These are phyloP conservation scores for Aspergillus novofumigatus DNA, from an alignment of 2,329 filamentous ascomycete genomes.

Conservation along the genomic window DNA sequence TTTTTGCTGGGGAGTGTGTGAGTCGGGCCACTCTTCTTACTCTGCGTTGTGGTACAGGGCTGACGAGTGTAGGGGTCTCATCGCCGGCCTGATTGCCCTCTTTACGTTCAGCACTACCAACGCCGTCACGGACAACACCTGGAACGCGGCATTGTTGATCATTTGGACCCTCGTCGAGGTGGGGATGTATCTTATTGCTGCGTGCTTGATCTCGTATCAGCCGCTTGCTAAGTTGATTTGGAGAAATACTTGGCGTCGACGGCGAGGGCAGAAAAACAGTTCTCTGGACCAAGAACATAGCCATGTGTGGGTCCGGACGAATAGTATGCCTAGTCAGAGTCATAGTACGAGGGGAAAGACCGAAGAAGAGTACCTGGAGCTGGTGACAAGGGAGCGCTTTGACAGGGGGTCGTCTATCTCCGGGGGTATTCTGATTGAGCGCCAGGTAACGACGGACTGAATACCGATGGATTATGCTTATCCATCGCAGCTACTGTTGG, in stretches of 20 bases:
- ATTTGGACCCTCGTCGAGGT: not conserved
- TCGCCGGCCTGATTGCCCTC: not conserved
- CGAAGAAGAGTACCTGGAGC: not conserved
- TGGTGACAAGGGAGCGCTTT: not conserved
- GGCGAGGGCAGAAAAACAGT: not conserved
- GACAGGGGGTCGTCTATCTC: not conserved
- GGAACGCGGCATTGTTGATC: not conserved
- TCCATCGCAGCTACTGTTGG: not conserved
- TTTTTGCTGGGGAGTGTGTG: not conserved
- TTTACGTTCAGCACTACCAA: not conserved
- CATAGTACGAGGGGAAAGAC: not conserved
- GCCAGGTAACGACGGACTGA: not conserved
- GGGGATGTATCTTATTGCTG: slow-evolving; percentile 1
- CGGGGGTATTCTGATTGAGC: not conserved
- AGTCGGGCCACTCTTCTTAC: not conserved
- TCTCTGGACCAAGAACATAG: not conserved
- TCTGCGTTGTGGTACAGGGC: not conserved
- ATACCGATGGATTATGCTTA: not conserved
- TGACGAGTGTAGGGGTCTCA: not conserved
- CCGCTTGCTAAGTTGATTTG: not conserved
- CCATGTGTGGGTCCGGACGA: not conserved
- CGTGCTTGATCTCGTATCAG: slow-evolving; percentile 1
- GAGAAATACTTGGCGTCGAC: not conserved
- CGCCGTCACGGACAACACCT: not conserved
- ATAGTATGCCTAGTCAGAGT: not conserved